phyloP scores from a whole-genome alignment of 2,329 filamentous ascomycete genomes.

The Alternaria triticina region DNA sequence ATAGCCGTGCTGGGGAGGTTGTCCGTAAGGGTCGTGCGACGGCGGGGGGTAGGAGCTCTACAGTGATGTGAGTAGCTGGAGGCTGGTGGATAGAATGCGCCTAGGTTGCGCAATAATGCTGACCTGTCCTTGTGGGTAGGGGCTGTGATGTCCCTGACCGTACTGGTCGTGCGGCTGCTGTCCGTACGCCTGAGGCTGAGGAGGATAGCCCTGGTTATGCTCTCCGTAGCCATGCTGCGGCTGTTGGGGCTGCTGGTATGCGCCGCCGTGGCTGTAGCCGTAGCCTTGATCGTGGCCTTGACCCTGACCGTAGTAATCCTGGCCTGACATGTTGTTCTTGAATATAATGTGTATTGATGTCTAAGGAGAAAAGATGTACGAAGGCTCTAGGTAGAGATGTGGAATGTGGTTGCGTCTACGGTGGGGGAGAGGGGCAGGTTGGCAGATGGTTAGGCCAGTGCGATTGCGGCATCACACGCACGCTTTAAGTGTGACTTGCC shows the following conservation, averaged over 20 bases:
- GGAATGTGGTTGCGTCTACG: constrained; percentile 19
- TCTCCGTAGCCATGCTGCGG: constrained; percentile 34
- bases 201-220: constrained; percentile 27
- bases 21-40: constrained; percentile 37
- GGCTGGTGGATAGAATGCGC: constrained; percentile 7
- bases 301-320: constrained; percentile 46
- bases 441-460: constrained; percentile 18
- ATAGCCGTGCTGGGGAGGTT: constrained; percentile 32
- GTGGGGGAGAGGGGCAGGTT: constrained; percentile 29
- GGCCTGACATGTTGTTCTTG: constrained; percentile 25
- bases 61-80: constrained; percentile 16
- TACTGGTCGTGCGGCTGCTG: constrained; percentile 40
- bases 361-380: neutral
- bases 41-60: constrained; percentile 40
- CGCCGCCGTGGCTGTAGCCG: constrained; percentile 33
- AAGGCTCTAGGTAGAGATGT: constrained; percentile 7
- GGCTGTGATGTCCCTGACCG: constrained; percentile 20
- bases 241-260: constrained; percentile 17
- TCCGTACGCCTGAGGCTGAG: constrained; percentile 32
- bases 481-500: constrained; percentile 24
- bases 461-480: constrained; percentile 31
- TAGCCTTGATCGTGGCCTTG: constrained; percentile 24
- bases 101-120: constrained; percentile 13
- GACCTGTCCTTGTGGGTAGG: constrained; percentile 28
- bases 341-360: neutral